Conservation (phyloP, 163 green algal species). For the Smithsoniella earleae region DNA sequence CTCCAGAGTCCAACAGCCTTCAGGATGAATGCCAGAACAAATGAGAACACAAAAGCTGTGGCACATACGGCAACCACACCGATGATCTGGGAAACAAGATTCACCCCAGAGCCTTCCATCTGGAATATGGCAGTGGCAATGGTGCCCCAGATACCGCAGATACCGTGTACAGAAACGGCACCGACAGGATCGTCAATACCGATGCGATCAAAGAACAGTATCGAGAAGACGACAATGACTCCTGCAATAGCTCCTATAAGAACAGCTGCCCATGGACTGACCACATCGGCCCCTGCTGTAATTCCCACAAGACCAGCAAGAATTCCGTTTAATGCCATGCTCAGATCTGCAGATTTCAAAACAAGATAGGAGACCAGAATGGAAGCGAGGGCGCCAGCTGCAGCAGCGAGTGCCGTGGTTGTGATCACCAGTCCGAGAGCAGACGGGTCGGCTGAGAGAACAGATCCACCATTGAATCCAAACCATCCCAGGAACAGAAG, state of each 20-base stretch:
- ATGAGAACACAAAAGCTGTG: too few species aligned
- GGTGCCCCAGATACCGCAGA: conserved; percentile 39
- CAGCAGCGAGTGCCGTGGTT: not conserved
- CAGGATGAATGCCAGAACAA: too few species aligned
- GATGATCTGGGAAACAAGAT: too few species aligned
- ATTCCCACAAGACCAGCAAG: conserved; percentile 39
- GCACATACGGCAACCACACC: too few species aligned
- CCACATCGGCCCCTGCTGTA: conserved; percentile 37
- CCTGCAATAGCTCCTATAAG: too few species aligned
- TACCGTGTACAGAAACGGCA: conserved; percentile 37
- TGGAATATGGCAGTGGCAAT: too few species aligned
- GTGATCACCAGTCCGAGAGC: conserved; percentile 34
- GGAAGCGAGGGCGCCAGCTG: not conserved
- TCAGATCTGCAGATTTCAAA: conserved; percentile 37
- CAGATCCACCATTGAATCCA: conserved; percentile 21
- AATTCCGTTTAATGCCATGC: conserved; percentile 42
- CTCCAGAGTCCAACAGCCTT: too few species aligned
- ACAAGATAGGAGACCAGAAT: not conserved
- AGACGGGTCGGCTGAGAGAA: not conserved
- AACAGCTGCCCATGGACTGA: conserved; percentile 41
- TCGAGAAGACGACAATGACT: too few species aligned
- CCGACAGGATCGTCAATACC: conserved; percentile 41
- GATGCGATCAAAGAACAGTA: too few species aligned
- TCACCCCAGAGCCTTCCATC: too few species aligned
- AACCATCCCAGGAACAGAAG: conserved; percentile 61